These are phyloP conservation scores for Tuber melanosporum DNA, from an alignment of 495 filamentous ascomycete species.

Conservation along the genomic window DNA sequence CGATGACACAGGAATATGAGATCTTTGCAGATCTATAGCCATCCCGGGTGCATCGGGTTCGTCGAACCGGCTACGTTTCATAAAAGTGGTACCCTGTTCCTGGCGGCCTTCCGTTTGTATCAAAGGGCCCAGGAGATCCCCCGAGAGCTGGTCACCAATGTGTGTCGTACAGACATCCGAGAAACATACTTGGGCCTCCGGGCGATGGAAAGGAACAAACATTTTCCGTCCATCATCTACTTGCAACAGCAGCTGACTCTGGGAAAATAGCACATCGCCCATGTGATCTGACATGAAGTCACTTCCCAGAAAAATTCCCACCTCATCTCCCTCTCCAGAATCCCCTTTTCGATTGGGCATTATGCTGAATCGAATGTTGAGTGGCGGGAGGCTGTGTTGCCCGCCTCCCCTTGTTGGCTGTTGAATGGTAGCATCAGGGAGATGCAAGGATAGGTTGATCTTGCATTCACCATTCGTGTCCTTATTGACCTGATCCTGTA, in stretches of 20 bases:
- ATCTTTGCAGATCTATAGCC: slow-evolving; percentile 15
- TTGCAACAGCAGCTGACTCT: slow-evolving; percentile 77
- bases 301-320: slow-evolving; percentile 72
- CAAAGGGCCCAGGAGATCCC: slow-evolving; percentile 12
- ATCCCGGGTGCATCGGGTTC: slow-evolving; percentile 7
- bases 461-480: slow-evolving; percentile 56
- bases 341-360: slow-evolving; percentile 46
- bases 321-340: slow-evolving; percentile 49
- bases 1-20: slow-evolving; percentile 34
- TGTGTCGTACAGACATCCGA: slow-evolving; percentile 57
- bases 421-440: slow-evolving; percentile 83
- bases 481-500: slow-evolving; percentile 59
- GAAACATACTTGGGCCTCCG: slow-evolving; percentile 78
- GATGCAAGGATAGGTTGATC: slow-evolving; percentile 73
- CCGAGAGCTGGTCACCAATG: slow-evolving; percentile 29
- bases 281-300: slow-evolving; percentile 80
- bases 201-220: slow-evolving; percentile 85
- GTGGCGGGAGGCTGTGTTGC: slow-evolving; percentile 67
- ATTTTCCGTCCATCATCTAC: slow-evolving; percentile 82
- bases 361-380: slow-evolving; percentile 73
- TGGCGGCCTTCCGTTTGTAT: slow-evolving; percentile 6
- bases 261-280: slow-evolving; percentile 86
- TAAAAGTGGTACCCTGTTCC: slow-evolving; percentile 4
- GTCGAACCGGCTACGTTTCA: slow-evolving; percentile 11
- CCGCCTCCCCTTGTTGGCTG: slow-evolving; percentile 60